Conservation (phyloP, 2,329 filamentous ascomycete genomes). For the Gnomoniopsis smithogilvyi region DNA sequence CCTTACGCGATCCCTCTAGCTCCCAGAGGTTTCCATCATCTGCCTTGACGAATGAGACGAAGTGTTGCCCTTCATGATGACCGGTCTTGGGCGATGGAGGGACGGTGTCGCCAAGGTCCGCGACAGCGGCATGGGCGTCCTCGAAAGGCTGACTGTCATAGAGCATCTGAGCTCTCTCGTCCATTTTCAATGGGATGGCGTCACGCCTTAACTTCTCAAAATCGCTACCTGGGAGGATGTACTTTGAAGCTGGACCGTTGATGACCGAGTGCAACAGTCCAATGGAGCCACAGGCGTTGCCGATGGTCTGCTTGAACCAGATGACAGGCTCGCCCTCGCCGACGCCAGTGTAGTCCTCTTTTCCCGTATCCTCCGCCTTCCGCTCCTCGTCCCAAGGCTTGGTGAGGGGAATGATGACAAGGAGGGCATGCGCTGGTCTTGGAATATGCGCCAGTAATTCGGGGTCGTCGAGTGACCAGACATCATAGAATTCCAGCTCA, state of each 20-base stretch:
- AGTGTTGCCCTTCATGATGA: constrained; percentile 64
- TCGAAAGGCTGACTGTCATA: constrained; percentile 71
- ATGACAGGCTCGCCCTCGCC: constrained; percentile 60
- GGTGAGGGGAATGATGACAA: constrained; percentile 75
- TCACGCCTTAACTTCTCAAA: constrained; percentile 58
- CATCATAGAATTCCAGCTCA: constrained; percentile 72
- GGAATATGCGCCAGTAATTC: constrained; percentile 74
- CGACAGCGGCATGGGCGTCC: constrained; percentile 69
- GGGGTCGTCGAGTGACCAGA: constrained; percentile 76
- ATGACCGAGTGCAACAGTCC: constrained; percentile 70
- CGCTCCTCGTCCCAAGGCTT: constrained; percentile 29
- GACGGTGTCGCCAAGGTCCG: constrained; percentile 62
- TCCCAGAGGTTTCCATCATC: constrained; percentile 69
- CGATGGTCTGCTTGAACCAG: constrained; percentile 85
- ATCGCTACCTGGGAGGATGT: constrained; percentile 51
- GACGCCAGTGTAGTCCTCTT: constrained; percentile 43
- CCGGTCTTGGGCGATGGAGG: constrained; percentile 57
- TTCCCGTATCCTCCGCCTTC: constrained; percentile 54
- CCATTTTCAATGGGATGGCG: constrained; percentile 60
- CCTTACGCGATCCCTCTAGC: constrained; percentile 71
- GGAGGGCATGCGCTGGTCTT: constrained; percentile 70
- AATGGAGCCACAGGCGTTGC: constrained; percentile 78
- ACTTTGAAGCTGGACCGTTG: constrained; percentile 61
- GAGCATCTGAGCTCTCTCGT: constrained; percentile 62
- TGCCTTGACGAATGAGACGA: constrained; percentile 75